Conservation (phyloP, 371 early-diverging fungal genomes). For the Apophysomyces ossiformis region DNA sequence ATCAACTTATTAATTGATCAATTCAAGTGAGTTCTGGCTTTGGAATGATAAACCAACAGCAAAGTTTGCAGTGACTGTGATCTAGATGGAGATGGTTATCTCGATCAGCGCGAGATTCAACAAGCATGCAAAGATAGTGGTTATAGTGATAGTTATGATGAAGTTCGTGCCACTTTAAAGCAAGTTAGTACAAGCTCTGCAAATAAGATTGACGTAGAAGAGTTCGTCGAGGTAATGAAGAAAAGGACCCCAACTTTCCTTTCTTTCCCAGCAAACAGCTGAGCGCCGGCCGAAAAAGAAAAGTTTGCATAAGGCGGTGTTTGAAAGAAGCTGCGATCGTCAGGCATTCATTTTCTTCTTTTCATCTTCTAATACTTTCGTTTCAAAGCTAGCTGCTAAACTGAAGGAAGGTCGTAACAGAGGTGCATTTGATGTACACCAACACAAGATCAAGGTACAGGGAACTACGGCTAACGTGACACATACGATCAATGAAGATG, state of each 20-base stretch:
- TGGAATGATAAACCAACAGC: not conserved
- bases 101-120: constrained; percentile 69
- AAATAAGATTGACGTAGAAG: constrained; percentile 76
- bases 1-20: constrained; percentile 56
- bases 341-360: not conserved
- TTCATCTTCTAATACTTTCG: not conserved
- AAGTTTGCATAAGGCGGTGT: not conserved
- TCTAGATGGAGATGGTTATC: constrained; percentile 68
- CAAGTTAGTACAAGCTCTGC: constrained; percentile 66
- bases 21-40: constrained; percentile 49
- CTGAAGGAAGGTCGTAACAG: constrained; percentile 61
- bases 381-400: constrained; percentile 57
- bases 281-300: not conserved
- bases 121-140: constrained; percentile 66
- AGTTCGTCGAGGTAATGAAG: constrained; percentile 69
- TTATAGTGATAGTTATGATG: constrained; percentile 69
- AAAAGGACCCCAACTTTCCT: no score
- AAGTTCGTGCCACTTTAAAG: constrained; percentile 69
- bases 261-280: constrained; percentile 6
- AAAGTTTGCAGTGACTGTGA: constrained; percentile 57
- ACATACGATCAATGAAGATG: constrained; percentile 95
- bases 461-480: constrained; percentile 81
- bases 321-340: constrained; percentile 8
- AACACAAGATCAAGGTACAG: constrained; percentile 80
- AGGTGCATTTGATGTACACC: constrained; percentile 55